Base-by-base conservation (phyloP, 1,284 basidiomycete genomes). In the Rhodotorula sp. region DNA sequence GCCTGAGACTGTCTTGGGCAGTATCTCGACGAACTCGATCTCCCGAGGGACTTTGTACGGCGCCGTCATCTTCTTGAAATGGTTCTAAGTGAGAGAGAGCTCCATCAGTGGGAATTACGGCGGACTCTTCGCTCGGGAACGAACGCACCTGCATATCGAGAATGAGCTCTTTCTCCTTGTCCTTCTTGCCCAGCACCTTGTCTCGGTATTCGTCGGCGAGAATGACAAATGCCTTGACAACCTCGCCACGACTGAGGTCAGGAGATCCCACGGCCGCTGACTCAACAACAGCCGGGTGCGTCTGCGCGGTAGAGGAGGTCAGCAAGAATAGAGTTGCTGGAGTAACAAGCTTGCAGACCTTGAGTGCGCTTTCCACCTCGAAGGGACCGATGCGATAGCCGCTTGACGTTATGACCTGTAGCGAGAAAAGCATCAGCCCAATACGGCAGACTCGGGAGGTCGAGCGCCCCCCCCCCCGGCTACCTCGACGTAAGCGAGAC, bases 1-100 rank as follows among this genome's bases (percentile, higher is more conserved):
- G 34, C 73, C 73, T 11, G 52, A 57, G 27, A 74, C 64, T 17
- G 73, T 74, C 62, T 68, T 70, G 13, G 73, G 73, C 4, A 74
- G 68, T 22, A 29, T 53, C 9, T 55, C 54, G 46, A 57, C 34
- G 30, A 55, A 47, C 20, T 73, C 68, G 46, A 70, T 70, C 53
- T 70, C 74, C 0, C 74, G 69, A 6, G 74, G 72, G 0, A 68
- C 67, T 30, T 75, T 75, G 70, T 74, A 75, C 4, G 74, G 74
- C 17, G 65, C 72, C 8, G 72, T 72, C 11, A 39, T 32, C 36
- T 67, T 57, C 44, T 65, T 67, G 65, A 67, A 62, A 24, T 55
- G 47, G 29, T 47, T 47, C 60, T 62, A n/a, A n/a, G n/a, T n/a
- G n/a, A n/a, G n/a, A n/a, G n/a, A n/a, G n/a, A n/a, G n/a, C n/a